Evolutionary conservation across 1,284 basidiomycete genomes (phyloP), one percentile per base, ranked within the genome.

Genomic region (Pseudozyma pruni): DNA sequence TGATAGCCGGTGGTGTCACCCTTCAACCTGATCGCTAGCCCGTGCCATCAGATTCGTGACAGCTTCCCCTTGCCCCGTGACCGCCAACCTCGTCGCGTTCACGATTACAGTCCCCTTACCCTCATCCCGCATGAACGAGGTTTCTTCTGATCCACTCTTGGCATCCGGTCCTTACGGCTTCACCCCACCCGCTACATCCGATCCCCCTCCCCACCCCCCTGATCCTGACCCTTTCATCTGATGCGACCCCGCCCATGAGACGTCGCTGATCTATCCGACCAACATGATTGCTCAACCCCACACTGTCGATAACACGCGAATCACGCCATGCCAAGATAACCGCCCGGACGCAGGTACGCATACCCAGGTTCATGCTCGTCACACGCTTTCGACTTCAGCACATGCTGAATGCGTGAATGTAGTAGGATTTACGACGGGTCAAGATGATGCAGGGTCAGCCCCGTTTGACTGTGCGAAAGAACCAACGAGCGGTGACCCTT

Each of bases 221-320:
- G 9, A 27, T 39, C 22, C 17, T 48, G 22, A 27, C 34, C 14
- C 20, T 33, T 50, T 16, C 22, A 14, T 29, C 40, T n/a, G 5
- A 29, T 11, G 16, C n/a, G 38, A 55, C 32, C 39, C 14, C 27
- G n/a, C 54, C 46, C 49, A 57, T 57, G 46, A 57, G 16, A 35
- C 19, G n/a, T 13, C 3, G 27, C 19, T 13, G 41, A 43, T 49
- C 20, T 25, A 17, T 32, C 27, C 16, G 9, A 13, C 19, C 16
- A 41, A 25, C 38, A 8, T 56, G 46, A 56, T 56, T 57, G 54
- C 49, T 20, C 43, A 2, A 39, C 54, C 41, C 54, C 54, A n/a
- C 47, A 57, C 45, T 14, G 16, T 3, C 19, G 52, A 41, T 54
- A 45, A 54, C 27, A n/a, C n/a, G n/a, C n/a, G 7, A 9, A 41